phyloP scores from a whole-genome alignment of 1,139 yeast species.

The Zygosaccharomyces pseudobailii region DNA sequence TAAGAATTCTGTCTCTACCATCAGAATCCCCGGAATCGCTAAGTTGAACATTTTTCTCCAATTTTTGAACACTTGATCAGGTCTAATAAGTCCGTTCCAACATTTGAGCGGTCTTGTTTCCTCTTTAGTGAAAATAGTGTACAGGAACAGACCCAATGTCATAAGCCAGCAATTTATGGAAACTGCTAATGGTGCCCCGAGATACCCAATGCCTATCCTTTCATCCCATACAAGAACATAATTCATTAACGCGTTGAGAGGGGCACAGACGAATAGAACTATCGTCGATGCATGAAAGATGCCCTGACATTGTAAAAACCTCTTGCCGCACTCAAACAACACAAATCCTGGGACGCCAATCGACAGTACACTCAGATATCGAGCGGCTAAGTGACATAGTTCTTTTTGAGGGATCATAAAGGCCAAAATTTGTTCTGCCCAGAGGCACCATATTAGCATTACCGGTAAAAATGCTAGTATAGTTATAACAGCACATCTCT shows the following conservation, averaged over 20 bases:
- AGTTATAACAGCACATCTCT: slow-evolving; percentile 59
- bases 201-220: slow-evolving; percentile 55
- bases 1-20: slow-evolving; percentile 82
- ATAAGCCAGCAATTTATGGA: slow-evolving; percentile 66
- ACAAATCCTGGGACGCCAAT: slow-evolving; percentile 70
- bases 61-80: slow-evolving; percentile 45
- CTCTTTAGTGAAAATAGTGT: slow-evolving; percentile 28
- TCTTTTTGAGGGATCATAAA: slow-evolving; percentile 47
- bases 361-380: slow-evolving; percentile 49
- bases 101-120: slow-evolving; percentile 55
- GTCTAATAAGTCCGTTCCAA: slow-evolving; percentile 57
- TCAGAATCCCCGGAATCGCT: slow-evolving; percentile 75
- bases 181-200: slow-evolving; percentile 74
- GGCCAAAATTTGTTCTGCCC: slow-evolving; percentile 44
- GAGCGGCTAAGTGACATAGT: slow-evolving; percentile 51
- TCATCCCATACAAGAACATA: slow-evolving; percentile 61
- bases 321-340: slow-evolving; percentile 66
- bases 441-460: slow-evolving; percentile 51
- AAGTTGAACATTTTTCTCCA: slow-evolving; percentile 63
- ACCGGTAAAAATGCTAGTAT: slow-evolving; percentile 54
- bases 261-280: slow-evolving; percentile 63
- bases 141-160: slow-evolving; percentile 40
- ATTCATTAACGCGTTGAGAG: slow-evolving; percentile 60
- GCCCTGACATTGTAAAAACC: slow-evolving; percentile 72
- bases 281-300: slow-evolving; percentile 75